Conservation (phyloP, 495 filamentous ascomycete genomes). For the Neohortaea acidophila region DNA sequence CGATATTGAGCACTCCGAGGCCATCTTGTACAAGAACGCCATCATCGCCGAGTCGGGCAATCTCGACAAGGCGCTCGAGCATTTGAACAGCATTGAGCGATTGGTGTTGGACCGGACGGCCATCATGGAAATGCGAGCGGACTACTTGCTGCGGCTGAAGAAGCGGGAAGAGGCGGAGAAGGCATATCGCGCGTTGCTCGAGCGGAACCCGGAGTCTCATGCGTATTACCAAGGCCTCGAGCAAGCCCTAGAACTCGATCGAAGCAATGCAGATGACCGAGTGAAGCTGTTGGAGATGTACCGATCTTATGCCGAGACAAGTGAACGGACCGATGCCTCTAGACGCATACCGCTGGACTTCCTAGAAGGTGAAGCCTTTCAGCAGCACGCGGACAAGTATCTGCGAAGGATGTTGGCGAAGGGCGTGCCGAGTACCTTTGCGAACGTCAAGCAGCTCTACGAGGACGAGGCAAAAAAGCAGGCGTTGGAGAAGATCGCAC, state of each 20-base stretch:
- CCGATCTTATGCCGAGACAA: constrained; percentile 63
- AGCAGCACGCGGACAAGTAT: constrained; percentile 62
- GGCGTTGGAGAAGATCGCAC: constrained; percentile 56
- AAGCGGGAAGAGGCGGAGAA: constrained; percentile 66
- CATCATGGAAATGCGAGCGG: constrained; percentile 76
- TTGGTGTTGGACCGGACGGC: constrained; percentile 68
- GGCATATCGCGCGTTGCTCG: constrained; percentile 65
- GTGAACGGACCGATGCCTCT: constrained; percentile 70
- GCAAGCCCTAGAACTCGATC: constrained; percentile 46
- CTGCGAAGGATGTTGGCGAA: constrained; percentile 77
- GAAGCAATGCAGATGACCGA: constrained; percentile 39
- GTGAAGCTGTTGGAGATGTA: constrained; percentile 53
- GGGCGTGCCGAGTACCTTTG: constrained; percentile 92
- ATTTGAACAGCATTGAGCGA: constrained; percentile 64
- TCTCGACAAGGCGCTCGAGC: constrained; percentile 63
- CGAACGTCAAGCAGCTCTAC: constrained; percentile 89
- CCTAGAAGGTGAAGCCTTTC: constrained; percentile 70
- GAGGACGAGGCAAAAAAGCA: constrained; percentile 58
- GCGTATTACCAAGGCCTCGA: constrained; percentile 71
- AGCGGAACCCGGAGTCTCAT: constrained; percentile 75
- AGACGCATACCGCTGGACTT: constrained; percentile 81
- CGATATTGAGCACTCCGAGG: constrained; percentile 92
- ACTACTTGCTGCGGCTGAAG: constrained; percentile 67
- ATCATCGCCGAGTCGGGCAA: constrained; percentile 84
- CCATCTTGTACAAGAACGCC: constrained; percentile 84